Percentiles rank a stretch among this genome's conserved stretches.
Evolutionary conservation across 2,329 filamentous ascomycete species (phyloP).

Genomic region (Aspergillus fructus): DNA sequence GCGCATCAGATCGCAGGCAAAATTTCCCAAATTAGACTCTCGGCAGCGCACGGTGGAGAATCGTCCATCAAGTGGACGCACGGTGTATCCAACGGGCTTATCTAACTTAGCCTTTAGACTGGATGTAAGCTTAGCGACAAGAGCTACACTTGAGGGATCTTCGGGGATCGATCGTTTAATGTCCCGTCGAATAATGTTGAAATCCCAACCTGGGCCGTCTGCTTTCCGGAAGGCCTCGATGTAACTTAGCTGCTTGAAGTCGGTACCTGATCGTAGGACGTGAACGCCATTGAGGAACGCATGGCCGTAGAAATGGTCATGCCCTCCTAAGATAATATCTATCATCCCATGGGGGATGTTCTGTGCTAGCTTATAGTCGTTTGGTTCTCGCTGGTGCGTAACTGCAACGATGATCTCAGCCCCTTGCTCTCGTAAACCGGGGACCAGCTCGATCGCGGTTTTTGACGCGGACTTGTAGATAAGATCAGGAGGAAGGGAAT

Average conservation of each 20-base stretch:
- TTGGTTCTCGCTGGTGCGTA: conserved; percentile 83
- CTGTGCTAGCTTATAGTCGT: conserved; percentile 80
- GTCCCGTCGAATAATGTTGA: conserved; percentile 74
- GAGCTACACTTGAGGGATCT: conserved; percentile 58
- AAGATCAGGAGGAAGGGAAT: conserved; percentile 76
- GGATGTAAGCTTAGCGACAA: conserved; percentile 69
- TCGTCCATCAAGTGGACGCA: conserved; percentile 77
- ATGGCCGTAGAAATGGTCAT: conserved; percentile 87
- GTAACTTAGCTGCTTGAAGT: conserved; percentile 91
- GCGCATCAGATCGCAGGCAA: conserved; percentile 88
- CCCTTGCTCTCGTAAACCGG: conserved; percentile 69
- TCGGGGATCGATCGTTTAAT: conserved; percentile 67
- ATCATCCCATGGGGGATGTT: conserved; percentile 69
- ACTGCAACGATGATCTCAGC: conserved; percentile 81
- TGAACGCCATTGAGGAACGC: conserved; percentile 75
- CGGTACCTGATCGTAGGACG: conserved; percentile 80
- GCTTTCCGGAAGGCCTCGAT: conserved; percentile 69
- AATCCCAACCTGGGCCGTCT: conserved; percentile 65
- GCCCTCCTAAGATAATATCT: conserved; percentile 83
- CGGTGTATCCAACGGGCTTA: conserved; percentile 80
- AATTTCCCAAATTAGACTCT: conserved; percentile 87
- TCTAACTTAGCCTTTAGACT: conserved; percentile 74
- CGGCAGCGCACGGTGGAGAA: conserved; percentile 76
- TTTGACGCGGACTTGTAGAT: conserved; percentile 76
- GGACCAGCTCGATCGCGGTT: conserved; percentile 74